A percentile compares a stretch with the other conserved stretches of the same genome.
These are phyloP conservation scores for Acer negundo DNA, from an alignment of 345 rosid genomes.

Conservation along the genomic window DNA sequence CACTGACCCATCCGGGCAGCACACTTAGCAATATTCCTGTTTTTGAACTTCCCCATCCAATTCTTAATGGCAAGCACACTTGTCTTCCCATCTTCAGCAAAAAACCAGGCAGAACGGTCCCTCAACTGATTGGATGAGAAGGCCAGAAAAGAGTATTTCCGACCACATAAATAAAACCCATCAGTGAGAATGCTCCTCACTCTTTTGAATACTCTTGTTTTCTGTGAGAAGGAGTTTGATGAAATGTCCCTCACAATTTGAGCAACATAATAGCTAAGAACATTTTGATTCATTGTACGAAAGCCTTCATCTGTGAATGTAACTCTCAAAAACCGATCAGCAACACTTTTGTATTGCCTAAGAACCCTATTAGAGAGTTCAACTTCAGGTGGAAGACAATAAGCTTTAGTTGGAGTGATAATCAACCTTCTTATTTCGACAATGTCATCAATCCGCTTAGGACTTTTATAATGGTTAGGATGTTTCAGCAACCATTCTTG, in stretches of 20 bases:
- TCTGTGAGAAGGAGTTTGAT: constrained; percentile 53
- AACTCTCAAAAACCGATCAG: constrained; percentile 80
- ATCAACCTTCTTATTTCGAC: constrained; percentile 72
- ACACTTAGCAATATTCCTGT: constrained; percentile 73
- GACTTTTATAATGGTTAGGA: constrained; percentile 49
- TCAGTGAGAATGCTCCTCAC: constrained; percentile 58
- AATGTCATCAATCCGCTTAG: constrained; percentile 49
- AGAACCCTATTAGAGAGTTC: constrained; percentile 92
- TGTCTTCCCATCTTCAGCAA: constrained; percentile 63
- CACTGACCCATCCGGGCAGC: constrained; percentile 97
- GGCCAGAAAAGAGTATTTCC: constrained; percentile 78
- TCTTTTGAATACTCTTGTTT: constrained; percentile 69
- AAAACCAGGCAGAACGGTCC: constrained; percentile 94
- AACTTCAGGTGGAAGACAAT: constrained; percentile 88
- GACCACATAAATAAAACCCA: constrained; percentile 82
- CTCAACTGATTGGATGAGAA: constrained; percentile 93
- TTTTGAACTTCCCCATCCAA: constrained; percentile 87
- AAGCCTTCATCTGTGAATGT: constrained; percentile 93
- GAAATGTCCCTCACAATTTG: constrained; percentile 65
- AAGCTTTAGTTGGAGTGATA: constrained; percentile 81
- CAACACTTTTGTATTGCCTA: constrained; percentile 60
- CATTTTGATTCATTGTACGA: constrained; percentile 52
- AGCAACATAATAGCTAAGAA: constrained; percentile 63
- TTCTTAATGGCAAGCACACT: constrained; percentile 41
- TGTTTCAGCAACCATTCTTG: constrained; percentile 69